Evolutionary conservation across 179 eudicot genomes (phyloP).

Genomic region (Amaranthus tricolor): DNA sequence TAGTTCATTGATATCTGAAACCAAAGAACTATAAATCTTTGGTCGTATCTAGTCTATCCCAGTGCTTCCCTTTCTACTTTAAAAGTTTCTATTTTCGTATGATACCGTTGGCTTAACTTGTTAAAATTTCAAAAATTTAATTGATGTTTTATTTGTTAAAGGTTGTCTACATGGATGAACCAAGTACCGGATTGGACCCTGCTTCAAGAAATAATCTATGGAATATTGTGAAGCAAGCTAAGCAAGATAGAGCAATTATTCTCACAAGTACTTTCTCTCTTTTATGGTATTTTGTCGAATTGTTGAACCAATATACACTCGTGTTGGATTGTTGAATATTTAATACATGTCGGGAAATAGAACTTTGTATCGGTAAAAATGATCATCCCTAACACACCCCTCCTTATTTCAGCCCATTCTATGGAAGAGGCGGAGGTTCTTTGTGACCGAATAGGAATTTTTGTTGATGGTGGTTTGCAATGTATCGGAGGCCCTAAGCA

Average conservation of each 20-base stretch:
- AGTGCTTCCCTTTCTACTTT: neutral
- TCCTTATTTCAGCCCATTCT: conserved; percentile 69
- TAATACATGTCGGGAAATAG: too few relatives aligned
- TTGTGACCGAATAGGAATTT: conserved; percentile 89
- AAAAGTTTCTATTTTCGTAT: too few relatives aligned
- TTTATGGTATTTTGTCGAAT: neutral
- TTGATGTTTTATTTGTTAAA: conserved; percentile 22
- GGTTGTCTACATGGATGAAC: conserved; percentile 99
- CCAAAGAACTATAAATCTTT: too few relatives aligned
- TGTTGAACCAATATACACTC: neutral
- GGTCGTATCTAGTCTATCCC: too few relatives aligned
- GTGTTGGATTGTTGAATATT: too few relatives aligned
- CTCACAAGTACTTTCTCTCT: conserved; percentile 65
- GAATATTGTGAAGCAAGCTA: conserved; percentile 88
- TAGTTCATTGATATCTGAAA: too few relatives aligned
- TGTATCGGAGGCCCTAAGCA: conserved; percentile 91
- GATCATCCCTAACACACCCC: too few relatives aligned
- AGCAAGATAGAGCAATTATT: conserved; percentile 77
- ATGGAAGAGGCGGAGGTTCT: conserved; percentile 99
- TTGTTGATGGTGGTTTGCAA: conserved; percentile 89
- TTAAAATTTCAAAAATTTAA: neutral
- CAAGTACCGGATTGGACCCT: conserved; percentile 96
- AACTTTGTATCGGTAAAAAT: too few relatives aligned
- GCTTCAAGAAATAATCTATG: conserved; percentile 91
- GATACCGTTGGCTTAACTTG: neutral